Percentiles rank a stretch among this genome's conserved stretches.
Conservation (phyloP, 2,329 filamentous ascomycete genomes). For the Dendrostoma leiphaemia region DNA sequence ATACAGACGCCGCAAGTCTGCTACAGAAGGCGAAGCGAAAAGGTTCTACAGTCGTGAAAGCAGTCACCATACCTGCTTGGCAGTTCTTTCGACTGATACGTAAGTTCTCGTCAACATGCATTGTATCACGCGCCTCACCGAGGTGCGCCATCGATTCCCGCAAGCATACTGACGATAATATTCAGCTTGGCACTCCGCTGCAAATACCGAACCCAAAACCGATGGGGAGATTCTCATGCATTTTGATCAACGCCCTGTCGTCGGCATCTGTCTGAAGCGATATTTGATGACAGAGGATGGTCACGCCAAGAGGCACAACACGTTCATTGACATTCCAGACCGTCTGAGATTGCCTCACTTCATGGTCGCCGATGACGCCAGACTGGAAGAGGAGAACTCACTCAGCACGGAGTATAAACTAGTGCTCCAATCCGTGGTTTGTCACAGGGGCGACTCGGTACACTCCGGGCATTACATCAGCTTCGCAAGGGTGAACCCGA, state of each 20-base stretch:
- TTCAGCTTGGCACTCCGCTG: slow-evolving; percentile 77
- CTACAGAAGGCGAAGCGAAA: slow-evolving; percentile 43
- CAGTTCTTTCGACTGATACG: slow-evolving; percentile 94
- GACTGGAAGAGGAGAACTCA: slow-evolving; percentile 55
- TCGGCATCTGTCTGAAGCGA: slow-evolving; percentile 90
- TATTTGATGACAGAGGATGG: slow-evolving; percentile 75
- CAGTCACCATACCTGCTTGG: slow-evolving; percentile 94
- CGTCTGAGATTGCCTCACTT: slow-evolving; percentile 83
- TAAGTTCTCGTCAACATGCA: slow-evolving; percentile 52
- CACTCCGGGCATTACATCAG: slow-evolving; percentile 91
- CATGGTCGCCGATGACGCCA: slow-evolving; percentile 72
- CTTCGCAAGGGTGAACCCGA: slow-evolving; percentile 72
- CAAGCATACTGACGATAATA: slow-evolving; percentile 30
- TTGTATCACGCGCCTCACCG: too few species aligned
- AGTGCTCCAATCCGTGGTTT: slow-evolving; percentile 86
- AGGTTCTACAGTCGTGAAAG: slow-evolving; percentile 61
- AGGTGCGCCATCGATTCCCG: too few species aligned
- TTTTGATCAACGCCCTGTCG: slow-evolving; percentile 79
- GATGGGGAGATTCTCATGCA: slow-evolving; percentile 86
- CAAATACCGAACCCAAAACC: slow-evolving; percentile 50
- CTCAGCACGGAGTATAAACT: slow-evolving; percentile 91
- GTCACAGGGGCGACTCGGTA: slow-evolving; percentile 82
- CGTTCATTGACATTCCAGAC: slow-evolving; percentile 85
- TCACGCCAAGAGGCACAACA: slow-evolving; percentile 69
- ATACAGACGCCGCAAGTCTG: slow-evolving; percentile 39